These are phyloP conservation scores for Sporisorium scitamineum DNA, from an alignment of 1,284 basidiomycete species.

Conservation along the genomic window DNA sequence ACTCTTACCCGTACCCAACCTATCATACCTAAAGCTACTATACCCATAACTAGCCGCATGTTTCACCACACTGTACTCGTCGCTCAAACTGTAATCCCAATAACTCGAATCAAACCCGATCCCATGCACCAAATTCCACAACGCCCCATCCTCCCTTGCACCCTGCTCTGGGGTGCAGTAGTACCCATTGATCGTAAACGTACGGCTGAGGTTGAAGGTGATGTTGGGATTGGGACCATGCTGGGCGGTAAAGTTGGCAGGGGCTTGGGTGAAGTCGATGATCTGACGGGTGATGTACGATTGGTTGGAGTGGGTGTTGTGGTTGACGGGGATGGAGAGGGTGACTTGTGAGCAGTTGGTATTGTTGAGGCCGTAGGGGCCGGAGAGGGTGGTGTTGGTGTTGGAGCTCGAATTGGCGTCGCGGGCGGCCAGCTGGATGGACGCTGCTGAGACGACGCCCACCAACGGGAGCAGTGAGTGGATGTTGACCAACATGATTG, in stretches of 20 bases:
- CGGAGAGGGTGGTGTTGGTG: conserved; percentile 8
- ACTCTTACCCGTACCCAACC: conserved; percentile 67
- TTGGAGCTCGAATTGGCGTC: background rate
- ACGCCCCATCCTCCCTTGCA: conserved; percentile 16
- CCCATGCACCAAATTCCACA: conserved; percentile 48
- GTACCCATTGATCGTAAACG: conserved; percentile 37
- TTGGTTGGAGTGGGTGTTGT: conserved; percentile 40
- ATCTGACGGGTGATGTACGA: conserved; percentile 46
- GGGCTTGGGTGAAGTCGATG: conserved; percentile 31
- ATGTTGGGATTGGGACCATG: conserved; percentile 15
- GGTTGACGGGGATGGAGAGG: conserved; percentile 28
- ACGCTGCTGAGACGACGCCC: conserved; percentile 22
- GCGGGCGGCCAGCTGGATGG: conserved; percentile 20
- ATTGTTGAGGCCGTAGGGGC: conserved; percentile 50
- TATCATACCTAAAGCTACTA: conserved; percentile 67
- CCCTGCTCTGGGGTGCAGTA: conserved; percentile 42
- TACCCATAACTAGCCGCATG: conserved; percentile 54
- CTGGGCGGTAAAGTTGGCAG: conserved; percentile 35
- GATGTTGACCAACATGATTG: conserved; percentile 17
- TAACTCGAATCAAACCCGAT: conserved; percentile 54
- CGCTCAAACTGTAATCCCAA: conserved; percentile 38
- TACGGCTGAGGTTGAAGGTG: conserved; percentile 21
- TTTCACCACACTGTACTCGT: conserved; percentile 44
- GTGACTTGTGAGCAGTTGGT: conserved; percentile 29
- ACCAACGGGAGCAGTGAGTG: conserved; percentile 16